A percentile compares a stretch with the other conserved stretches of the same genome.
Evolutionary conservation across 2,329 filamentous ascomycete species (phyloP).

Genomic region (Talaromyces verruculosus): DNA sequence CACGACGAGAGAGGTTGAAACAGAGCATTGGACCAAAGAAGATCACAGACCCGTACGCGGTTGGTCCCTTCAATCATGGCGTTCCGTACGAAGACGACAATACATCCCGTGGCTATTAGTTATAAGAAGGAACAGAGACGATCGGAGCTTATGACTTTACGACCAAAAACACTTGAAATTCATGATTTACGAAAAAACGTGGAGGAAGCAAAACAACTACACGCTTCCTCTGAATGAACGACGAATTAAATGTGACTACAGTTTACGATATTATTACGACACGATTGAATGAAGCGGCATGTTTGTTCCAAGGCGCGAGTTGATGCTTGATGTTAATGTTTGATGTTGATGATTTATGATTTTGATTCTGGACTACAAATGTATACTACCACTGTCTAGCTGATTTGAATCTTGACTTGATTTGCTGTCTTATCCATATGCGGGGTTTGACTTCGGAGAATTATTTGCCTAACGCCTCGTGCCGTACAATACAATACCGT

Average conservation of each 20-base stretch:
- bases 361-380: not conserved
- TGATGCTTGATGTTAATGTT: not conserved
- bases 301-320: not conserved
- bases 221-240: conserved; percentile 10
- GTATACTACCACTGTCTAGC: conserved; percentile 1
- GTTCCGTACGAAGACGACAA: conserved; percentile 15
- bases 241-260: conserved; percentile 8
- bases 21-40: conserved; percentile 54
- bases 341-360: conserved; percentile 8
- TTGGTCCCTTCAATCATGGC: conserved; percentile 20
- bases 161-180: conserved; percentile 6
- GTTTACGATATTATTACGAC: conserved; percentile 15
- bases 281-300: conserved; percentile 5
- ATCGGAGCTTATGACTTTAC: not conserved
- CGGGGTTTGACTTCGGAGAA: not conserved
- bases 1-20: conserved; percentile 54
- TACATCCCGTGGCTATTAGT: conserved; percentile 1
- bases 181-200: conserved; percentile 17
- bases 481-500: not conserved
- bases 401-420: not conserved
- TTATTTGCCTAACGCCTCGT: not conserved
- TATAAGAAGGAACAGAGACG: not conserved
- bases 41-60: conserved; percentile 33
- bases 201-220: conserved; percentile 4
- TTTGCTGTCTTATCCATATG: not conserved